Conservation (phyloP, 202 grass and related monocot species). For the Musa balbisiana region DNA sequence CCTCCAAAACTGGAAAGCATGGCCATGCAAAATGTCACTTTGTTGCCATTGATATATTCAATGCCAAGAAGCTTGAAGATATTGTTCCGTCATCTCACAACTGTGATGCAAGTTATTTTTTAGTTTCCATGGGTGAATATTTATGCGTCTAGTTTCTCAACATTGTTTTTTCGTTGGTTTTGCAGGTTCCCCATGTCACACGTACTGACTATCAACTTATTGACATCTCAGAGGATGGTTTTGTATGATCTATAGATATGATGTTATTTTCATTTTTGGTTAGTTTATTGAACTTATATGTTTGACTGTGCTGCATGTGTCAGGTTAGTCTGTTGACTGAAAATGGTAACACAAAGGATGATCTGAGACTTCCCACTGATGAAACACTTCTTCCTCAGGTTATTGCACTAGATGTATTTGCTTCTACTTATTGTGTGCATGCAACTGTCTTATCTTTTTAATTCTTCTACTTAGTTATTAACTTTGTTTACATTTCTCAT, state of each 20-base stretch:
- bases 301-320: slow-evolving; percentile 13
- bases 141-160: neutral
- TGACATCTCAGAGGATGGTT: slow-evolving; percentile 98
- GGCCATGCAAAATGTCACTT: slow-evolving; percentile 99
- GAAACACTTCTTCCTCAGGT: slow-evolving; percentile 62
- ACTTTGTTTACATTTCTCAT: too few relatives aligned
- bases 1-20: slow-evolving; percentile 97
- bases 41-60: slow-evolving; percentile 95
- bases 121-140: neutral
- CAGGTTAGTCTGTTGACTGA: slow-evolving; percentile 91
- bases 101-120: slow-evolving; percentile 65
- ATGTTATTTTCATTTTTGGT: neutral
- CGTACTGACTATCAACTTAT: slow-evolving; percentile 94
- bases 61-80: slow-evolving; percentile 95
- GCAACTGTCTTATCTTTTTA: slow-evolving; percentile 1
- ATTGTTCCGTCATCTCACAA: slow-evolving; percentile 99
- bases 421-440: neutral
- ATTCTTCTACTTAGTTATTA: neutral
- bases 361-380: slow-evolving; percentile 94
- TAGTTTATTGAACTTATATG: neutral
- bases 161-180: slow-evolving; percentile 15
- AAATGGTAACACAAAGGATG: slow-evolving; percentile 79
- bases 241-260: slow-evolving; percentile 44
- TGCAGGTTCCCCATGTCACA: slow-evolving; percentile 77
- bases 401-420: slow-evolving; percentile 14